Evolutionary conservation across 139 green algal species (phyloP).

Genomic region (Tetraselmis chui): DNA sequence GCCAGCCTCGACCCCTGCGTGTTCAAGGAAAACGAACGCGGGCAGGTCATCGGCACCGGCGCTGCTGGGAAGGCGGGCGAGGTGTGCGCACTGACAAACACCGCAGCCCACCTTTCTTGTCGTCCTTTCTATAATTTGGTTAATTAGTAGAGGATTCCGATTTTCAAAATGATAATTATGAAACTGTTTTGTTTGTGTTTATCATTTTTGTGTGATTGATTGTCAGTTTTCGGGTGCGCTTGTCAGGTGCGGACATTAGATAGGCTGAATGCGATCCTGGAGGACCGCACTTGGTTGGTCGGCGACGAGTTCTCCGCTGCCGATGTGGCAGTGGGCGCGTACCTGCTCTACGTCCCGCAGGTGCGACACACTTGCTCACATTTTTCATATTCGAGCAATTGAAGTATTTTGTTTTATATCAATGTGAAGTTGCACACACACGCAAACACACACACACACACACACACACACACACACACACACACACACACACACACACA

Average conservation of each 20-base stretch:
- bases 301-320: constrained; percentile 1
- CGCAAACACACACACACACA: no score
- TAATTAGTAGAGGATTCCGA: no score
- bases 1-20: constrained; percentile 4
- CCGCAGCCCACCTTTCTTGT: no score
- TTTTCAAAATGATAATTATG: no score
- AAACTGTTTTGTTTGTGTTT: no score
- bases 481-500: no score
- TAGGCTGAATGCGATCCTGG: not conserved
- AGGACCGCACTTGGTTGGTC: not conserved
- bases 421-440: no score
- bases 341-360: not conserved
- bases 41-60: not conserved
- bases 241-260: not conserved
- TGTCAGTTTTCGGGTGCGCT: no score
- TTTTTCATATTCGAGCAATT: not conserved
- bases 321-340: not conserved
- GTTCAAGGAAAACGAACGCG: not conserved
- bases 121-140: no score
- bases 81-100: not conserved
- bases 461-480: no score
- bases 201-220: no score
- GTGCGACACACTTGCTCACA: not conserved
- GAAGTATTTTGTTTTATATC: no score
- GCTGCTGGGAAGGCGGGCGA: not conserved